Evolutionary conservation across 768 basidiomycete species (phyloP), one percentile per base, ranked within the genome.

Genomic region (Melanogaster broomeanus): DNA sequence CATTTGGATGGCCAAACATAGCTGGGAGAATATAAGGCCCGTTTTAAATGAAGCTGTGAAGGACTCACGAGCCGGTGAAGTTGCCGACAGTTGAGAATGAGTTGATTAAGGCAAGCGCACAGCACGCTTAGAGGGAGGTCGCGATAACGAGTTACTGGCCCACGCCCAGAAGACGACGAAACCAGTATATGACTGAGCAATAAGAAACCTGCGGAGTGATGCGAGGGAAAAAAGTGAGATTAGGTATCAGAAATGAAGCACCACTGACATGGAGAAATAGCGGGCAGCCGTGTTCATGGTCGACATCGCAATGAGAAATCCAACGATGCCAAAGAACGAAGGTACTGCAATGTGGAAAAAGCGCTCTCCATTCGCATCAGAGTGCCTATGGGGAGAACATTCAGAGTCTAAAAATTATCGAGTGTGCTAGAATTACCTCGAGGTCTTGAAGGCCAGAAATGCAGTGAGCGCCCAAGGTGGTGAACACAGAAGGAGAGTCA

Each of bases 51-150:
- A 49, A 12, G 9, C 15, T 35, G 10, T 8, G 35, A 21, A 41
- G 21, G 24, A 80, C 83, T 72, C 74, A 94, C 75, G 90, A 85
- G 55, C 93, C 93, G 38, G 84, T 72, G 37, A 96, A 77, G 71
- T 95, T 95, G 1, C 93, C 93, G 3, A 90, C 75, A 61, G 90
- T 85, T 9, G 87, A 86, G 62, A 91, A 82, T 37, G 85, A 82
- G 66, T 94, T 93, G 61, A 93, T 81, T 53, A 90, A 70, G 2
- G 91, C 93, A 42, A 96, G 75, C 12, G 87, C 87, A 93, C 87
- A 3, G 93, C 88, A 5, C 93, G 84, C 69, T 94, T 95, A n/a
- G 86, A 83, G 5, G 90, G 78, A 22, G 93, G 85, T n/a, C 82
- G 81, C 24, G 90, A 82, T 70, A 96, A 75, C 15, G 77, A 76